Percentiles rank a stretch among this genome's conserved stretches.
Evolutionary conservation across 1,284 basidiomycete species (phyloP).

Genomic region (Rhodotorula mucilaginosa): DNA sequence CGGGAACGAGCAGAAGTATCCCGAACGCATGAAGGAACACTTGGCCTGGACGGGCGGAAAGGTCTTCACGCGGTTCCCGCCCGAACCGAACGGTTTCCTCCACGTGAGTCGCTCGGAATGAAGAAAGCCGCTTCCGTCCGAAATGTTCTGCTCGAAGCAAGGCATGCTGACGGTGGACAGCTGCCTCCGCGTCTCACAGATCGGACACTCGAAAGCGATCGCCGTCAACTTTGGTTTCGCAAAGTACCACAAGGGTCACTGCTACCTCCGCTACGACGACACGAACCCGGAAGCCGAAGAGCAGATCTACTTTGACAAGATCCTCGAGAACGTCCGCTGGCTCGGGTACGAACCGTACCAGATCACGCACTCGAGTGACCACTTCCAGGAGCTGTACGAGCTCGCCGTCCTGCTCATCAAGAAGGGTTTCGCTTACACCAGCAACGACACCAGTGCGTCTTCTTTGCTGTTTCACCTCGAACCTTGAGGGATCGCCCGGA

Average conservation of each 20-base stretch:
- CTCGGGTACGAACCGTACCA: slow-evolving; percentile 97
- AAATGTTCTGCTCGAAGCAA: too few relatives aligned
- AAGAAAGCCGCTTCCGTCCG: neutral
- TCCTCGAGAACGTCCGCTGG: slow-evolving; percentile 93
- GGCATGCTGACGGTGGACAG: neutral
- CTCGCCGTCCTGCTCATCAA: slow-evolving; percentile 88
- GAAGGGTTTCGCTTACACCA: slow-evolving; percentile 90
- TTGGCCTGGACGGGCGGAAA: slow-evolving; percentile 74
- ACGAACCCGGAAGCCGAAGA: slow-evolving; percentile 99
- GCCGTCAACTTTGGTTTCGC: slow-evolving; percentile 98
- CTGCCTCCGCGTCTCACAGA: slow-evolving; percentile 7
- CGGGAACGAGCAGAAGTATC: slow-evolving; percentile 83
- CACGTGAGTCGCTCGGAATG: slow-evolving; percentile 17
- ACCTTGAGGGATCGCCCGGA: neutral
- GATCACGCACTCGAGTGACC: slow-evolving; percentile 98
- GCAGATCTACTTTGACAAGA: slow-evolving; percentile 91
- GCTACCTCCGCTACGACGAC: slow-evolving; percentile 94
- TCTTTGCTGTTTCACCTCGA: slow-evolving; percentile 8
- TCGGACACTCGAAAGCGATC: slow-evolving; percentile 92
- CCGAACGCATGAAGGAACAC: slow-evolving; percentile 76
- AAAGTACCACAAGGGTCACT: slow-evolving; percentile 81
- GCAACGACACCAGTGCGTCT: slow-evolving; percentile 84
- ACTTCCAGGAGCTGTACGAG: slow-evolving; percentile 84
- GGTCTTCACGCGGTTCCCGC: slow-evolving; percentile 96
- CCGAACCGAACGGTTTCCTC: slow-evolving; percentile 90